Evolutionary conservation across 1,139 yeast species (phyloP).

Genomic region (Magnusiomyces fungicola): DNA sequence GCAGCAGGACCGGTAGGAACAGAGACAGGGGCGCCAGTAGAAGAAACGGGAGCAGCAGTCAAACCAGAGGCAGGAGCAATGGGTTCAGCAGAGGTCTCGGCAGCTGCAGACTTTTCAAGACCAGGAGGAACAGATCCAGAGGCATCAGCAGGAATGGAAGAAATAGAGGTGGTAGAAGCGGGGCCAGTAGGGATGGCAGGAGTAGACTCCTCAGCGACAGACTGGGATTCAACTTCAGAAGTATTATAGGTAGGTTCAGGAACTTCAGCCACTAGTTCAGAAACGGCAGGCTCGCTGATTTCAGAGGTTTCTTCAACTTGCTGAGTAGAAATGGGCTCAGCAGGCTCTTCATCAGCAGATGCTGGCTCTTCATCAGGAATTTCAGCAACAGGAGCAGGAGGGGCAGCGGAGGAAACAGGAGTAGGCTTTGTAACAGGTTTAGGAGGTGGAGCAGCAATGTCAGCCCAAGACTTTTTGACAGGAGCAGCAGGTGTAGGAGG

Average conservation of each 20-base stretch:
- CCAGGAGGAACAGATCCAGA: conserved; percentile 18
- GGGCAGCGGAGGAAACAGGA: conserved; percentile 16
- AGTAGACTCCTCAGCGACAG: conserved; percentile 18
- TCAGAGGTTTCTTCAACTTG: conserved; percentile 10
- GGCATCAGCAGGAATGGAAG: conserved; percentile 18
- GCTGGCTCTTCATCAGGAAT: conserved; percentile 11
- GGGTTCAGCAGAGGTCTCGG: conserved; percentile 14
- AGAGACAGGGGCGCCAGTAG: conserved; percentile 3
- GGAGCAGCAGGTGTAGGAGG: conserved; percentile 17
- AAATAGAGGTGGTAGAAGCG: conserved; percentile 16
- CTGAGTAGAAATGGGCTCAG: conserved; percentile 2
- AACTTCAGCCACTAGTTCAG: conserved; percentile 19
- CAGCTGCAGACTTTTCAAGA: conserved; percentile 8
- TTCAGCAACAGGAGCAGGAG: conserved; percentile 17
- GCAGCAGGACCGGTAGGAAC: conserved; percentile 16
- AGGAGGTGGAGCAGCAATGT: conserved; percentile 34
- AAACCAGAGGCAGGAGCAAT: conserved; percentile 17
- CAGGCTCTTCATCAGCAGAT: conserved; percentile 17
- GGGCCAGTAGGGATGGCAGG: conserved; percentile 20
- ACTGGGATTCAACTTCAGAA: conserved; percentile 13
- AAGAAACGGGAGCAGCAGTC: conserved; percentile 14
- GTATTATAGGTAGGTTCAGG: conserved; percentile 7
- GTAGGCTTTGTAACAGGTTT: conserved; percentile 12
- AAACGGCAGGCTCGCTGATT: conserved; percentile 13
- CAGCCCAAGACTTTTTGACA: conserved; percentile 35